Evolutionary conservation across 2,329 filamentous ascomycete genomes (phyloP), one percentile per base, ranked within the genome.

Genomic region (Emmonsiellopsis sp.): DNA sequence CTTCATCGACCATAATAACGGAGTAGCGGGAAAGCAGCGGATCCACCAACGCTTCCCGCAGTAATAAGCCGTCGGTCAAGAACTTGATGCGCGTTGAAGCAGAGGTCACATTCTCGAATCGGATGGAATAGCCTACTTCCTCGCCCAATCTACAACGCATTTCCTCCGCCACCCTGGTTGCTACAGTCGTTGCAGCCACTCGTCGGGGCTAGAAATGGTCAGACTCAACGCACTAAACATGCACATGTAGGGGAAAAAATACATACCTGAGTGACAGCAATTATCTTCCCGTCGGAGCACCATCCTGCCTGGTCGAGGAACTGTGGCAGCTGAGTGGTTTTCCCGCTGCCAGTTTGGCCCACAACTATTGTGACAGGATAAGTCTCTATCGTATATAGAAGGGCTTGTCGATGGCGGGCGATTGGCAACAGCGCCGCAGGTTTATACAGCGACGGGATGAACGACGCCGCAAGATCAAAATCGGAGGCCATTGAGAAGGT

Each of bases 1-100:
- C 93, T 71, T 97, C 92, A 66, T 98, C 93, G 7, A 98, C 87
- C 89, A 98, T 96, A 62, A 98, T 89, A 44, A 95, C 86, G 0
- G 90, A 94, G 67, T 98, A 98, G 9, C 89, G 81, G 16, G 88
- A 93, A 37, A 98, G 73, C 3, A 97, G 73, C 10, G 93, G 93
- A 69, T 98, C 93, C 3, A 96, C 88, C 4, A 98, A 79, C 31
- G 92, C 93, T 71, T 98, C 93, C 63, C 92, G 79, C 51, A 98
- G 82, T 34, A 98, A 79, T 48, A 98, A 77, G 0, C 92, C 92
- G 72, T 98, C 93, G 0, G 92, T 98, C 58, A 97, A 74, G 65
- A 97, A 97, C 67, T 98, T 96, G 73, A 98, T 92, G 51, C 82
- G 82, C 0, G 93, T 98, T 35, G 82, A 78, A 15, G 85, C 79